Conservation (phyloP, 345 rosid species). For the Raphanus raphanistrum region DNA sequence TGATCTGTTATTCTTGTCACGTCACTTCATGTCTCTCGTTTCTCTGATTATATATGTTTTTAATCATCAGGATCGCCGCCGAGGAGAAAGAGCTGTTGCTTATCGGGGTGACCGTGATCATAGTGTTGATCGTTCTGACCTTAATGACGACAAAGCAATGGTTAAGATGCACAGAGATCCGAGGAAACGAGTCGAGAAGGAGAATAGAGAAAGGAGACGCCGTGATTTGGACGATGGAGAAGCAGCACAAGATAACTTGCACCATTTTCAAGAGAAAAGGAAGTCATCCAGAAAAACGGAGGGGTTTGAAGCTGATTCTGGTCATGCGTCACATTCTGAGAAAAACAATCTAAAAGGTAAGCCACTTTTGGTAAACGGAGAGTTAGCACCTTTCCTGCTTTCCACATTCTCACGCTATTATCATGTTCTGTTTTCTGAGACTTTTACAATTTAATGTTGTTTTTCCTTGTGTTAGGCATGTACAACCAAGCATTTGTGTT, state of each 20-base stretch:
- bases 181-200: slow-evolving; percentile 70
- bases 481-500: slow-evolving; percentile 67
- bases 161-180: slow-evolving; percentile 67
- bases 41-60: slow-evolving; percentile 15
- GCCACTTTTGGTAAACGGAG: background rate
- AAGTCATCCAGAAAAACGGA: slow-evolving; percentile 63
- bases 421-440: slow-evolving; percentile 6
- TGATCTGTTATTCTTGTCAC: background rate
- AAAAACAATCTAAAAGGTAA: slow-evolving; percentile 37
- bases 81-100: slow-evolving; percentile 58
- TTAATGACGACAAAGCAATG: slow-evolving; percentile 63
- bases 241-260: slow-evolving; percentile 65
- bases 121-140: slow-evolving; percentile 70
- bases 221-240: slow-evolving; percentile 70
- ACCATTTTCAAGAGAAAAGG: slow-evolving; percentile 57
- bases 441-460: slow-evolving; percentile 2
- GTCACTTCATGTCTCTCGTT: slow-evolving; percentile 29
- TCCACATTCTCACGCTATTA: background rate
- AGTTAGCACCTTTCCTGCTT: background rate
- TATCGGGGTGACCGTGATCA: slow-evolving; percentile 51
- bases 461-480: slow-evolving; percentile 34
- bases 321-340: slow-evolving; percentile 53
- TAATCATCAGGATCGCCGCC: slow-evolving; percentile 61
- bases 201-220: slow-evolving; percentile 60
- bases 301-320: slow-evolving; percentile 57